Evolutionary conservation across 176 grass and related monocot genomes (phyloP).

Genomic region (Bolboschoenus planiculmis): DNA sequence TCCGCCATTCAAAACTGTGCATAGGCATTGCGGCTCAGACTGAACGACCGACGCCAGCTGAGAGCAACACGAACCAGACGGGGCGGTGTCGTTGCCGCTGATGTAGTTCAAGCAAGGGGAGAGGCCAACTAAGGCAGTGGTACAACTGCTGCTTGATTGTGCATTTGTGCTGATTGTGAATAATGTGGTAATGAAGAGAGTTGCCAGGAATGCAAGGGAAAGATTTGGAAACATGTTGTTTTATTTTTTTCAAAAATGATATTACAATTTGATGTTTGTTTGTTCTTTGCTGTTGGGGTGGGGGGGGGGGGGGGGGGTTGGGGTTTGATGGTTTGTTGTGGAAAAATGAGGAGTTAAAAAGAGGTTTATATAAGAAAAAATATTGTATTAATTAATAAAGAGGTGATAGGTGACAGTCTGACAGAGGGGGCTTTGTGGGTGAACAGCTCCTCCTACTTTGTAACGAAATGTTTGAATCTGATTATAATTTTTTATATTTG

Average conservation of each 20-base stretch:
- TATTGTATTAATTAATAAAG: not conserved
- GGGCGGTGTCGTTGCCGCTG: constrained; percentile 46
- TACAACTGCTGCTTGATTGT: constrained; percentile 48
- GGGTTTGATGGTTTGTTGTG: not conserved
- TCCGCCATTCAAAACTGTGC: constrained; percentile 42
- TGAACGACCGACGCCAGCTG: constrained; percentile 43
- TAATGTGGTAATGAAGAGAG: not conserved
- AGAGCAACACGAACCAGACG: constrained; percentile 52
- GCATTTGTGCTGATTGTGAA: constrained; percentile 30
- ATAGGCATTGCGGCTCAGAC: constrained; percentile 70
- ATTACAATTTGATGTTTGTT: not conserved
- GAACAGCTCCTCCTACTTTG: constrained; percentile 43
- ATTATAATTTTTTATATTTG: not conserved
- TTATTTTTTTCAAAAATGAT: not conserved
- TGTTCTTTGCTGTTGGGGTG: not conserved
- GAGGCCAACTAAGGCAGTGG: constrained; percentile 44
- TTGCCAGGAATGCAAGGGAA: not conserved
- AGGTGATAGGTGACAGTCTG: not conserved
- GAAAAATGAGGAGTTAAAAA: not conserved
- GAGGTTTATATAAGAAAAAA: not conserved
- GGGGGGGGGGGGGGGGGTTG: too few species aligned
- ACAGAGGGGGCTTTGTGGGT: constrained; percentile 24
- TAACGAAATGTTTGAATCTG: constrained; percentile 20
- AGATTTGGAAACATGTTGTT: constrained; percentile 10
- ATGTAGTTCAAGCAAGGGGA: constrained; percentile 81